Conservation (phyloP, 2,329 filamentous ascomycete genomes). For the Calonectria honghensis region DNA sequence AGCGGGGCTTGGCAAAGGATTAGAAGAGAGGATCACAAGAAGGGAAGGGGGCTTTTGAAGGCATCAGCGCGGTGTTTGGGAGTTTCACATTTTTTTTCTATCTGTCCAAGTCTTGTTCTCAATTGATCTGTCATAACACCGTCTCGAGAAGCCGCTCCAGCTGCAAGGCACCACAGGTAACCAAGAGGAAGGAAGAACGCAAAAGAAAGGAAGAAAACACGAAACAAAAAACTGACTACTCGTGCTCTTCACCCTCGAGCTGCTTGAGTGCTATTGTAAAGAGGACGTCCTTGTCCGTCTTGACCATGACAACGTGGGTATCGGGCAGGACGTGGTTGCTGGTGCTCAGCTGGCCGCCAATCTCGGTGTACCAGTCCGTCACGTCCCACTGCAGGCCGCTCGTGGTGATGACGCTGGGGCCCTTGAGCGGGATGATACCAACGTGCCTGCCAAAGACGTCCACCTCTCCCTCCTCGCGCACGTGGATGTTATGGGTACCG, state of each 20-base stretch:
- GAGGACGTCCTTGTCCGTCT: slow-evolving; percentile 78
- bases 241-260: slow-evolving; percentile 59
- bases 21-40: slow-evolving; percentile 25
- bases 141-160: neutral
- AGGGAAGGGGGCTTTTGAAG: slow-evolving; percentile 26
- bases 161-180: slow-evolving; percentile 8
- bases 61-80: slow-evolving; percentile 56
- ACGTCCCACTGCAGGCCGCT: slow-evolving; percentile 95
- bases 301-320: slow-evolving; percentile 76
- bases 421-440: slow-evolving; percentile 89
- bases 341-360: slow-evolving; percentile 84
- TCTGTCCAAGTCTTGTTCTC: slow-evolving; percentile 41
- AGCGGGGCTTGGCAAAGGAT: neutral
- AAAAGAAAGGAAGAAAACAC: neutral
- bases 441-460: slow-evolving; percentile 84
- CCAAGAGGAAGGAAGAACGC: neutral
- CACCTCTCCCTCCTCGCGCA: slow-evolving; percentile 70
- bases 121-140: slow-evolving; percentile 41
- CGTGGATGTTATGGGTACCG: slow-evolving; percentile 80
- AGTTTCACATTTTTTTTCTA: slow-evolving; percentile 47
- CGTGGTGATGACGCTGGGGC: slow-evolving; percentile 86
- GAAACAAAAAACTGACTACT: neutral
- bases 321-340: slow-evolving; percentile 83
- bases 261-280: slow-evolving; percentile 82
- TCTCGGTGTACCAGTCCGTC: slow-evolving; percentile 83